Percentiles rank a stretch among this genome's conserved stretches.
Evolutionary conservation across 1,284 basidiomycete genomes (phyloP).

Genomic region (Ustilago nuda): DNA sequence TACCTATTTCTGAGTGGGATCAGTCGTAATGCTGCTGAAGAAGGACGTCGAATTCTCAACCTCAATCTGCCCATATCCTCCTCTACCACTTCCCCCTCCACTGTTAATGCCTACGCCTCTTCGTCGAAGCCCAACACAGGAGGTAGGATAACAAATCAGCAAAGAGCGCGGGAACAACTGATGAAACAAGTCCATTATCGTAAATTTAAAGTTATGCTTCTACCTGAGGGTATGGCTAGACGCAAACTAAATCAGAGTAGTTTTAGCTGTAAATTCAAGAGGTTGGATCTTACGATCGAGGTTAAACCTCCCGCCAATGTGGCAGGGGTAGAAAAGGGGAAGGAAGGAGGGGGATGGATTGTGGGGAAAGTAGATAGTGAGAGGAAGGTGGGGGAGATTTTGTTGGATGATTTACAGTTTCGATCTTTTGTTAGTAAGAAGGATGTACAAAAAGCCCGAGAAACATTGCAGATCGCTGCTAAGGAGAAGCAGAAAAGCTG

Average conservation of each 20-base stretch:
- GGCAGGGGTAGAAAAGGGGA: background rate
- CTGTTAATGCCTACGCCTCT: too few relatives aligned
- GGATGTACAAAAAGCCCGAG: background rate
- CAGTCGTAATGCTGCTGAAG: constrained; percentile 19
- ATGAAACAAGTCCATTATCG: constrained; percentile 47
- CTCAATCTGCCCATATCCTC: constrained; percentile 28
- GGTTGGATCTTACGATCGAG: constrained; percentile 20
- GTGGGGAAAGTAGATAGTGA: background rate
- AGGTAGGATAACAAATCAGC: constrained; percentile 20
- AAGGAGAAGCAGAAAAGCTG: background rate
- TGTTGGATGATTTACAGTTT: background rate
- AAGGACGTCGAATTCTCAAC: constrained; percentile 21
- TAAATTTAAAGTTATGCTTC: constrained; percentile 23
- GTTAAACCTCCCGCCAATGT: background rate
- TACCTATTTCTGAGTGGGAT: constrained; percentile 40
- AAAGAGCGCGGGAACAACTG: constrained; percentile 35
- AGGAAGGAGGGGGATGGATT: background rate
- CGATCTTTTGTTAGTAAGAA: background rate
- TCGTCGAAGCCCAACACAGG: background rate
- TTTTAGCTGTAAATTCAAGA: constrained; percentile 20
- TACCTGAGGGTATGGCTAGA: constrained; percentile 42
- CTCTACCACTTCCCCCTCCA: background rate
- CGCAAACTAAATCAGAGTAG: constrained; percentile 15
- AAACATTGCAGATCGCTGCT: background rate
- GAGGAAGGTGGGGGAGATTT: background rate